Evolutionary conservation across 225 moss, liverwort and hornwort genomes (phyloP), one percentile per base, ranked within the genome.

Genomic region (Pseudoscleropodium purum): DNA sequence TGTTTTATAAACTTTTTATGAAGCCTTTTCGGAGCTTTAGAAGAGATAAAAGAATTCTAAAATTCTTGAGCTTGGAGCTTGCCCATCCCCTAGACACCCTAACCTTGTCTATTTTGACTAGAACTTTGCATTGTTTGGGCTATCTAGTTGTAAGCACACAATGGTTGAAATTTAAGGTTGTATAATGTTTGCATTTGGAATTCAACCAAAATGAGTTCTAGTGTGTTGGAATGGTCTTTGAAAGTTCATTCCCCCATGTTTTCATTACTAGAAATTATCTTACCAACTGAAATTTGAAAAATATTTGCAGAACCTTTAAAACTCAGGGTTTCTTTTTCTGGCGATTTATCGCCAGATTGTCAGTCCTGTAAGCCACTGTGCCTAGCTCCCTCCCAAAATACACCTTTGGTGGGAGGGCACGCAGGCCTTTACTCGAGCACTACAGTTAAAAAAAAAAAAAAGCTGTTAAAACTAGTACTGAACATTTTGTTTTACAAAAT

Each of bases 401-500:
- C n/a, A n/a, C n/a, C n/a, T n/a, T n/a, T n/a, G n/a, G n/a, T n/a
- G n/a, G n/a, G n/a, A n/a, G n/a, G n/a, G n/a, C n/a, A n/a, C n/a
- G n/a, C n/a, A n/a, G n/a, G n/a, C n/a, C n/a, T n/a, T n/a, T n/a
- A n/a, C n/a, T n/a, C n/a, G n/a, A n/a, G n/a, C n/a, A n/a, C n/a
- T n/a, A n/a, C n/a, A n/a, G n/a, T n/a, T n/a, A n/a, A n/a, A n/a
- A n/a, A n/a, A n/a, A n/a, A n/a, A n/a, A n/a, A n/a, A n/a, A n/a
- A n/a, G n/a, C n/a, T n/a, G n/a, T n/a, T n/a, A n/a, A n/a, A 76
- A 49, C 9, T 4, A 9, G 7, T 33, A 33, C 0, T 13, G 1
- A 34, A 8, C 51, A 51, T 34, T 51, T 51, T 0, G 0, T 14
- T 77, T 23, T 3, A 18, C 11, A 16, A 30, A 4, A 6, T 75